phyloP scores from a whole-genome alignment of 495 filamentous ascomycete genomes.

The Aspergillus kassunensis region DNA sequence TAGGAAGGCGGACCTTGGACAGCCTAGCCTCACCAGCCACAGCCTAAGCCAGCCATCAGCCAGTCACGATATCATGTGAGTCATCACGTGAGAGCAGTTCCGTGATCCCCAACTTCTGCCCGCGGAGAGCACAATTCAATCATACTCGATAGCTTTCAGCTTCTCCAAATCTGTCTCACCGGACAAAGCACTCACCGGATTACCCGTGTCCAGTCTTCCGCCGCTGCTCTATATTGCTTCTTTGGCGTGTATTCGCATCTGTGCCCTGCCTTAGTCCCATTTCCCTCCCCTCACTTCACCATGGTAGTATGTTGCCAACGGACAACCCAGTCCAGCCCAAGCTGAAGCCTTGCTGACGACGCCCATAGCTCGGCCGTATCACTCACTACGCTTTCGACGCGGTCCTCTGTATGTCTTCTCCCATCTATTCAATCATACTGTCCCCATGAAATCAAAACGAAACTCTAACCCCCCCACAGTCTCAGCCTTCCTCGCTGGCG shows the following conservation, averaged over 20 bases:
- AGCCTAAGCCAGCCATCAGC: not conserved
- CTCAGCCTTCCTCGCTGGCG: conserved; percentile 91
- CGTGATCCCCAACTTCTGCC: too few relatives aligned
- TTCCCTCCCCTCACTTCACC: not conserved
- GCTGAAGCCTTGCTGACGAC: not conserved
- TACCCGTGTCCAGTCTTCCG: not conserved
- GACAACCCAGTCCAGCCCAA: not conserved
- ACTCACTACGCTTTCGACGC: conserved; percentile 97
- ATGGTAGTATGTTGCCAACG: conserved; percentile 1
- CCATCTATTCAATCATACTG: not conserved
- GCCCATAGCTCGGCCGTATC: conserved; percentile 79
- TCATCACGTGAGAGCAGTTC: conserved; percentile 5
- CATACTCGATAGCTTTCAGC: not conserved
- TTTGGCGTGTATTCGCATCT: not conserved
- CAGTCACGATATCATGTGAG: conserved; percentile 13
- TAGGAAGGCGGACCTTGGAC: too few relatives aligned
- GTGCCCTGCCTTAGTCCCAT: not conserved
- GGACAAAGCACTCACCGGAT: not conserved
- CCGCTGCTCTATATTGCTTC: conserved; percentile 3
- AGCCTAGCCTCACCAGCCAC: conserved; percentile 3
- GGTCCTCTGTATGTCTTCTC: conserved; percentile 67
- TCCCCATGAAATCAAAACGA: too few relatives aligned
- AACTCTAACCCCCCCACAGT: conserved; percentile 52
- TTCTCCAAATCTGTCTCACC: conserved; percentile 3
- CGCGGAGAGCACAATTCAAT: not conserved